Conservation (phyloP, 129 eudicot genomes). For the Escallonia herrerae region DNA sequence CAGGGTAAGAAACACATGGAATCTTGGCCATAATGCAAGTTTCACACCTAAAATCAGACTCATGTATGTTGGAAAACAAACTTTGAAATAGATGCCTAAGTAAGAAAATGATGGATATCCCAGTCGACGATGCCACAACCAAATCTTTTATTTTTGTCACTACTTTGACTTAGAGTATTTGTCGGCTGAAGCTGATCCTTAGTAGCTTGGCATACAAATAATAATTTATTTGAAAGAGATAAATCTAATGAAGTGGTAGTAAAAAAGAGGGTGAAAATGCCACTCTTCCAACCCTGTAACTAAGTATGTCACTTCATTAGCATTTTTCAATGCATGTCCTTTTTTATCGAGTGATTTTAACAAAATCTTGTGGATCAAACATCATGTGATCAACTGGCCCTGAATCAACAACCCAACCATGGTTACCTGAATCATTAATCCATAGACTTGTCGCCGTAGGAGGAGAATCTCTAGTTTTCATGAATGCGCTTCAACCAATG, state of each 20-base stretch:
- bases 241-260: not conserved
- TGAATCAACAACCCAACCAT: no score
- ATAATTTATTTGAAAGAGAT: not conserved
- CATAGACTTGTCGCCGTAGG: no score
- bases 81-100: not conserved
- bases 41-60: not conserved
- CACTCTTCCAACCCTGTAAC: no score
- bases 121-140: not conserved
- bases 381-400: no score
- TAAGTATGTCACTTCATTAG: no score
- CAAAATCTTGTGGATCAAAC: no score
- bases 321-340: no score
- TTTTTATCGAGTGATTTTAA: no score
- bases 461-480: no score
- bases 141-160: not conserved
- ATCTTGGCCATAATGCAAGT: not conserved
- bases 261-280: no score
- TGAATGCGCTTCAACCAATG: no score
- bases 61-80: not conserved
- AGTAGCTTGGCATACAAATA: not conserved
- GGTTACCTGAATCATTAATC: no score
- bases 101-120: slow-evolving; percentile 6
- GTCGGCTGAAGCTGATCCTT: not conserved
- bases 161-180: not conserved
- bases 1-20: not conserved